Base-by-base conservation (phyloP, 257 asterid species). In the Ballota nigra region DNA sequence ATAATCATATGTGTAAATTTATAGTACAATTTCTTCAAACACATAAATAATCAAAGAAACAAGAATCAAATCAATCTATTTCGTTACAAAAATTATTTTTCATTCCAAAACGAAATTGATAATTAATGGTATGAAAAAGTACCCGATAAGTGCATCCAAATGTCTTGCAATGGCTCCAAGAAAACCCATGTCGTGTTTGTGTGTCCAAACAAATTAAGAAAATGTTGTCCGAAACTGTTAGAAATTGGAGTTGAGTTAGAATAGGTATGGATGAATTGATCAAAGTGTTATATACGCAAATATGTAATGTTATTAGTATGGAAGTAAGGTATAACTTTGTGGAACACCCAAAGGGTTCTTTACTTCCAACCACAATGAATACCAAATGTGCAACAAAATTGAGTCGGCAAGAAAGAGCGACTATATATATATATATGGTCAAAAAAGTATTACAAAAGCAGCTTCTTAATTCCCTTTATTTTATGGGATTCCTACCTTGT, bases 61-160 rank as follows among this genome's bases (percentile, higher is more conserved):
- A 41, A 41, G 51, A 41, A 8, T 5, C 8, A 18, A 8, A 10
- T 22, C 16, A 22, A 22, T 11, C 24, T 5, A 10, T 49, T 6
- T 16, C 22, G 4, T 18, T 16, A 49, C 9, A 5, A 19, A 22
- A 3, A 19, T 5, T 2, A 8, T 20, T 53, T 29, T 6, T 6
- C 15, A 18, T 16, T 1, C 34, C 3, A 4, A 29, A 29, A 29
- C 34, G 34, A 6, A 31, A 31, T 6, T 20, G 5, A 23, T 24
- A 57, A 24, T 12, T 15, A 60, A 23, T 71, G 19, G 10, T 61
- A 9, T 28, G 28, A 23, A 26, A 38, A 66, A 2, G 16, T 81
- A 90, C 98, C 98, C 97, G 23, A 88, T 26, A 22, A 92, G 66
- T 66, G 92, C 69, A 83, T 92, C 89, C 80, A 90, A 45, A 72